These are phyloP conservation scores for Colletotrichum lindemuthianum DNA, from an alignment of 2,329 filamentous ascomycete species.

Conservation along the genomic window DNA sequence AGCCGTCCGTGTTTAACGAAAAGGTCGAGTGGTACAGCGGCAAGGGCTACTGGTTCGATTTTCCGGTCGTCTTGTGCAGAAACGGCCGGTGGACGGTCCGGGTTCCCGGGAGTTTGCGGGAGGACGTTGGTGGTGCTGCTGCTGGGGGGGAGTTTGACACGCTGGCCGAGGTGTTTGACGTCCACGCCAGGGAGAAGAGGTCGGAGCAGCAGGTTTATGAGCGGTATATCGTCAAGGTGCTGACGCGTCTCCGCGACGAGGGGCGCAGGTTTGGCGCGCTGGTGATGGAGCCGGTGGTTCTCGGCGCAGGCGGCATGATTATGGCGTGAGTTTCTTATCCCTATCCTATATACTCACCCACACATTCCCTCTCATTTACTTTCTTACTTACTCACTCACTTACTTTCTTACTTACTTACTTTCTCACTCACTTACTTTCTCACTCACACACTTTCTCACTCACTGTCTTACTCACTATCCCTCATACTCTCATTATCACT, in stretches of 20 bases:
- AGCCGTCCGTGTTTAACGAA: slow-evolving; percentile 81
- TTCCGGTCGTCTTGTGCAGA: slow-evolving; percentile 75
- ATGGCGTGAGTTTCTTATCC: slow-evolving; percentile 67
- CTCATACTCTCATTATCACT: no score
- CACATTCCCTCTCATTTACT: no score
- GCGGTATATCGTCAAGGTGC: slow-evolving; percentile 63
- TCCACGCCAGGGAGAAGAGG: slow-evolving; percentile 57
- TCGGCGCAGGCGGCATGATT: slow-evolving; percentile 86
- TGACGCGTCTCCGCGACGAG: slow-evolving; percentile 62
- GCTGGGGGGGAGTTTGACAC: slow-evolving; percentile 54
- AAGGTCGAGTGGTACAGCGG: slow-evolving; percentile 89
- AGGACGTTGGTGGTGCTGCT: slow-evolving; percentile 51
- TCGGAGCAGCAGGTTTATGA: slow-evolving; percentile 64
- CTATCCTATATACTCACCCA: no score
- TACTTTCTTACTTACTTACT: no score
- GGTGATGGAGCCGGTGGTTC: slow-evolving; percentile 81
- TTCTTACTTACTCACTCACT: no score
- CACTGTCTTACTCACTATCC: no score
- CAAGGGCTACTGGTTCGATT: slow-evolving; percentile 83
- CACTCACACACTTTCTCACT: no score
- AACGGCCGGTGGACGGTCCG: slow-evolving; percentile 74
- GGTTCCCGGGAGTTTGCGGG: slow-evolving; percentile 59
- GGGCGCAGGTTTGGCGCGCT: slow-evolving; percentile 79
- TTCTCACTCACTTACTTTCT: no score
- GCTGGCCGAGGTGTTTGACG: slow-evolving; percentile 69